Evolutionary conservation across 2,329 filamentous ascomycete species (phyloP).

Genomic region (Fusarium concolor): DNA sequence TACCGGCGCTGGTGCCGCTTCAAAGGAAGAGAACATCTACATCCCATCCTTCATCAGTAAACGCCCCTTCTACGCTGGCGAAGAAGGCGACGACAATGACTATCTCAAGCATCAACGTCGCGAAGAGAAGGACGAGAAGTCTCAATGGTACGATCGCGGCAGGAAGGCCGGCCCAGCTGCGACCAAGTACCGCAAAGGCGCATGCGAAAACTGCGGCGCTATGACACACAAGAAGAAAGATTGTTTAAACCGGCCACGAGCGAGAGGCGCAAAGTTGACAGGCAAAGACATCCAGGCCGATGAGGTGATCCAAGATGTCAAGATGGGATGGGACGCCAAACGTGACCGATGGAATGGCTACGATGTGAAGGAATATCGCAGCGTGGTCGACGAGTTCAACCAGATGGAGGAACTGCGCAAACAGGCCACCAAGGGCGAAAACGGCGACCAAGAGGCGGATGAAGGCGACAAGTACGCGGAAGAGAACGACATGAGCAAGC

Average conservation of each 20-base stretch:
- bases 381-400: constrained; percentile 90
- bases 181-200: constrained; percentile 97
- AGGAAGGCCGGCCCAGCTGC: constrained; percentile 86
- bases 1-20: constrained; percentile 57
- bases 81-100: constrained; percentile 81
- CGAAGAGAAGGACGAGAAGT: constrained; percentile 71
- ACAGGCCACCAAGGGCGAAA: constrained; percentile 61
- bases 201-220: constrained; percentile 97
- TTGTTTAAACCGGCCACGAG: constrained; percentile 88
- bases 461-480: constrained; percentile 85
- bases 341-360: constrained; percentile 99
- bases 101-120: constrained; percentile 95
- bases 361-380: constrained; percentile 84
- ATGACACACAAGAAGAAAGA: constrained; percentile 98
- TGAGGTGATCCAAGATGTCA: constrained; percentile 85
- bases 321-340: constrained; percentile 96
- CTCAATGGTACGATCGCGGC: constrained; percentile 94
- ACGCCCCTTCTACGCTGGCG: constrained; percentile 92
- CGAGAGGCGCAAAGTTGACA: constrained; percentile 90
- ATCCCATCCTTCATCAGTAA: constrained; percentile 98
- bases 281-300: constrained; percentile 95
- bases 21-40: constrained; percentile 96
- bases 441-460: constrained; percentile 64
- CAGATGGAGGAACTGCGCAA: constrained; percentile 82
- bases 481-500: constrained; percentile 95